Percentiles rank a stretch among this genome's conserved stretches.
These are phyloP conservation scores for Solanum hybrid DNA, from an alignment of 305 asterid genomes.

Conservation along the genomic window DNA sequence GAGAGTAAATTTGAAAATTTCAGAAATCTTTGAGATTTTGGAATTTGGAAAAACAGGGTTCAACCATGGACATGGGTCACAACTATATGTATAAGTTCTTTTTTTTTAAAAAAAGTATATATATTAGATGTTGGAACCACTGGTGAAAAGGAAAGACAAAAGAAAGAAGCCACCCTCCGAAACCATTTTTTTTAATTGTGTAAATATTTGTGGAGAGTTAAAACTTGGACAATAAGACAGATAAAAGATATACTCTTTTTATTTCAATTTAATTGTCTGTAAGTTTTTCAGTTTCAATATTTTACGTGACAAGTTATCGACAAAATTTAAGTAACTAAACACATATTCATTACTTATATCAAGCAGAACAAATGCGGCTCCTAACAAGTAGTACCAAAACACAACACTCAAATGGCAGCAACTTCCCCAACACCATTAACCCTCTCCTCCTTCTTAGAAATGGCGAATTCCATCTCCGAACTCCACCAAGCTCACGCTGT, in stretches of 20 bases:
- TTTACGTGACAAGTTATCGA: background rate
- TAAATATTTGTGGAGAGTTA: background rate
- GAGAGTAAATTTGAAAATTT: background rate
- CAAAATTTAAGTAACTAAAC: background rate
- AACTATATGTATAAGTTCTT: background rate
- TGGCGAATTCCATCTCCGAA: constrained; percentile 9
- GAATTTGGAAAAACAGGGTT: background rate
- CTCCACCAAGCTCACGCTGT: constrained; percentile 29
- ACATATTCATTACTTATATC: background rate
- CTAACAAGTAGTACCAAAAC: background rate
- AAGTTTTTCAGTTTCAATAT: background rate
- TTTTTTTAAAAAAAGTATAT: too few relatives aligned
- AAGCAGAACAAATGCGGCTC: background rate
- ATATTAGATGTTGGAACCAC: background rate
- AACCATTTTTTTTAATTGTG: background rate
- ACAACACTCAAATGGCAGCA: constrained; percentile 1
- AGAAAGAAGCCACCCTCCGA: background rate
- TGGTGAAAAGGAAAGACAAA: background rate
- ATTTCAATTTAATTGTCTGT: background rate
- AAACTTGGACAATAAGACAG: background rate
- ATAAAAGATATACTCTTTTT: background rate
- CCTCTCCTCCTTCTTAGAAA: constrained; percentile 6
- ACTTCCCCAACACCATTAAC: background rate
- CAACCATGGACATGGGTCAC: background rate
- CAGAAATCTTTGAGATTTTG: background rate